Percentiles rank a stretch among this genome's conserved stretches.
phyloP scores from a whole-genome alignment of 2,329 filamentous ascomycete genomes.

The Xylariaceae sp. region DNA sequence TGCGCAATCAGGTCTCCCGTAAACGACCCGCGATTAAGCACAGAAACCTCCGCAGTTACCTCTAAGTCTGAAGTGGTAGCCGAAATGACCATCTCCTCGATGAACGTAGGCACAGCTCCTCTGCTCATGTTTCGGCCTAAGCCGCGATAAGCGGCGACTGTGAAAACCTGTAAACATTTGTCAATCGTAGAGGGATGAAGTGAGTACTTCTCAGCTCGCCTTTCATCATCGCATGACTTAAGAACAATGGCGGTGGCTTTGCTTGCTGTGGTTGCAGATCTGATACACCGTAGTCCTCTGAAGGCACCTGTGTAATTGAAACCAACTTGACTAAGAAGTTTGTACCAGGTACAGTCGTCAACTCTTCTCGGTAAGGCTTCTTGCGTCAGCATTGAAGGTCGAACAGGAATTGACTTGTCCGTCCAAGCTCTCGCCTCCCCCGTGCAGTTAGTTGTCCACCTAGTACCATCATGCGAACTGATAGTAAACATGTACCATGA shows the following conservation, averaged over 20 bases:
- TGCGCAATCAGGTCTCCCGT: background rate
- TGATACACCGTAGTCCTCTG: constrained; percentile 2
- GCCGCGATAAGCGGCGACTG: background rate
- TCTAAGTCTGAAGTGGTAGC: background rate
- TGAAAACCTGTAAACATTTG: background rate
- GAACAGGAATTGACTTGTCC: no score
- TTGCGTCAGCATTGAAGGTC: no score
- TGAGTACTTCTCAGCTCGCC: constrained; percentile 1
- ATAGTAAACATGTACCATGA: constrained; percentile 3
- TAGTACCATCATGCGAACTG: background rate
- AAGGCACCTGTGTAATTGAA: background rate
- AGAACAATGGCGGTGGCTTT: background rate
- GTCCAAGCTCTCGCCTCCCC: no score
- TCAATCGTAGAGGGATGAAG: constrained; percentile 2
- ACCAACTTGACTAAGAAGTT: background rate
- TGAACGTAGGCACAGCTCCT: background rate
- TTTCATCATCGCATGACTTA: background rate
- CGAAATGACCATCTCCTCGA: background rate
- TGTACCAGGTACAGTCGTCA: background rate
- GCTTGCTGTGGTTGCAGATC: background rate
- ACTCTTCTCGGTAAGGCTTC: no score
- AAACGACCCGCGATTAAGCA: background rate
- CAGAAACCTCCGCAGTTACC: background rate
- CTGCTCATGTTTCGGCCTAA: background rate
- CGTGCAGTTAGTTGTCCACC: no score